phyloP scores from a whole-genome alignment of 768 basidiomycete genomes.

The Sarcodon sp. region DNA sequence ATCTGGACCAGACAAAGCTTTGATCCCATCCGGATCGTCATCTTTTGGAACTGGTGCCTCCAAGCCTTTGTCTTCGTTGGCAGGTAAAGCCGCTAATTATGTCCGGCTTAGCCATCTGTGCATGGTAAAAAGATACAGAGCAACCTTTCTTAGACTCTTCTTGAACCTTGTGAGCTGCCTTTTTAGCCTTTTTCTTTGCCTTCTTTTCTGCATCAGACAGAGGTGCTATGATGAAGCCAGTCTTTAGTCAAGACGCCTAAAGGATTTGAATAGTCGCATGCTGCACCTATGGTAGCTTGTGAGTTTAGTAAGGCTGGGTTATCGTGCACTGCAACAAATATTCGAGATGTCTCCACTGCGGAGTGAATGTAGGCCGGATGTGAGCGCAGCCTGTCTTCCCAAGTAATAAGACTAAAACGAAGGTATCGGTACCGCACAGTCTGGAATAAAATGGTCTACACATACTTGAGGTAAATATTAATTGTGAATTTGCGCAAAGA shows the following conservation, averaged over 20 bases:
- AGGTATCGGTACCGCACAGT: slow-evolving; percentile 2
- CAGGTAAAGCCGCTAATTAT: slow-evolving; percentile 20
- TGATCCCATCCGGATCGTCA: slow-evolving; percentile 75
- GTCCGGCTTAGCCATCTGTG: no score
- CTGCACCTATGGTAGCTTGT: slow-evolving; percentile 27
- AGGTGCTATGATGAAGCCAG: slow-evolving; percentile 19
- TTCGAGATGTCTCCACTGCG: slow-evolving; percentile 66
- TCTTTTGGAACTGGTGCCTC: slow-evolving; percentile 47
- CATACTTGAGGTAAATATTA: slow-evolving; percentile 76
- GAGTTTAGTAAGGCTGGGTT: slow-evolving; percentile 30
- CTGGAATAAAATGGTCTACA: slow-evolving; percentile 2
- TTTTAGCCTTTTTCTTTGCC: slow-evolving; percentile 80
- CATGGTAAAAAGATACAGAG: slow-evolving; percentile 6
- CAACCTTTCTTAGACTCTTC: slow-evolving; percentile 67
- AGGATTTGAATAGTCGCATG: slow-evolving; percentile 6
- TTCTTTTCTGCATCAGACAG: slow-evolving; percentile 62
- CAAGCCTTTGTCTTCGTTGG: slow-evolving; percentile 60
- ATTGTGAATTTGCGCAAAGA: slow-evolving; percentile 83
- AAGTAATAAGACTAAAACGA: slow-evolving; percentile 50
- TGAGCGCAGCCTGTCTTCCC: slow-evolving; percentile 71
- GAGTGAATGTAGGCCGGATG: slow-evolving; percentile 68
- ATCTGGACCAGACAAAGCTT: slow-evolving; percentile 47
- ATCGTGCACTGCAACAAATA: slow-evolving; percentile 63
- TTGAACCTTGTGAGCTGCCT: slow-evolving; percentile 50
- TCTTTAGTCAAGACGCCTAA: neutral